phyloP scores from a whole-genome alignment of 257 asterid genomes.

The Anisodus tanguticus region DNA sequence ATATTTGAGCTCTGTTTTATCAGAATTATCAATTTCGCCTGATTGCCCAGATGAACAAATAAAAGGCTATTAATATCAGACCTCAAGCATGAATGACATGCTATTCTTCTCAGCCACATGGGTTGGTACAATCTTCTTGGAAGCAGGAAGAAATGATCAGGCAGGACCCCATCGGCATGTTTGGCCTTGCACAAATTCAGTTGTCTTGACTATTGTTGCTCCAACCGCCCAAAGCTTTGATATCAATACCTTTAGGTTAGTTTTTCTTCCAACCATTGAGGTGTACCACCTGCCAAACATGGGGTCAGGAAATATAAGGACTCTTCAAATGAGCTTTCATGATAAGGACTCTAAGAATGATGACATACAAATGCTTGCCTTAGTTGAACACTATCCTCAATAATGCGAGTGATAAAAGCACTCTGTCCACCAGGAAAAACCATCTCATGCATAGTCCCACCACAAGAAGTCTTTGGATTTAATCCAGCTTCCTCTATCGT shows the following conservation, averaged over 20 bases:
- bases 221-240: slow-evolving; percentile 79
- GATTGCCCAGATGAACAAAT: slow-evolving; percentile 16
- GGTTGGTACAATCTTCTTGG: slow-evolving; percentile 49
- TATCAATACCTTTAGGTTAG: slow-evolving; percentile 68
- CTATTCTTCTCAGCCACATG: slow-evolving; percentile 54
- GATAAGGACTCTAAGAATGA: slow-evolving; percentile 18
- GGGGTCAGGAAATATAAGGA: slow-evolving; percentile 13
- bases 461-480: slow-evolving; percentile 95
- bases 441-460: slow-evolving; percentile 92
- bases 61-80: slow-evolving; percentile 29
- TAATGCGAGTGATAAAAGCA: slow-evolving; percentile 73
- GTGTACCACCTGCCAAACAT: slow-evolving; percentile 82
- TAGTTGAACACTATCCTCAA: slow-evolving; percentile 74
- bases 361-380: slow-evolving; percentile 65
- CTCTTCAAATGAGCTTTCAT: neutral
- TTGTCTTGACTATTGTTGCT: slow-evolving; percentile 83
- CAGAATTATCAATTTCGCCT: slow-evolving; percentile 3
- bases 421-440: slow-evolving; percentile 87
- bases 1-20: slow-evolving; percentile 1
- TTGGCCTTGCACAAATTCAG: slow-evolving; percentile 96
- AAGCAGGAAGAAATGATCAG: slow-evolving; percentile 81
- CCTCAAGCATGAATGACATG: slow-evolving; percentile 84
- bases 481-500: slow-evolving; percentile 87
- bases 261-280: slow-evolving; percentile 92
- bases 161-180: slow-evolving; percentile 98